A percentile compares a stretch with the other conserved stretches of the same genome.
phyloP scores from a whole-genome alignment of 2,329 filamentous ascomycete species.

The Penicillium sp. region DNA sequence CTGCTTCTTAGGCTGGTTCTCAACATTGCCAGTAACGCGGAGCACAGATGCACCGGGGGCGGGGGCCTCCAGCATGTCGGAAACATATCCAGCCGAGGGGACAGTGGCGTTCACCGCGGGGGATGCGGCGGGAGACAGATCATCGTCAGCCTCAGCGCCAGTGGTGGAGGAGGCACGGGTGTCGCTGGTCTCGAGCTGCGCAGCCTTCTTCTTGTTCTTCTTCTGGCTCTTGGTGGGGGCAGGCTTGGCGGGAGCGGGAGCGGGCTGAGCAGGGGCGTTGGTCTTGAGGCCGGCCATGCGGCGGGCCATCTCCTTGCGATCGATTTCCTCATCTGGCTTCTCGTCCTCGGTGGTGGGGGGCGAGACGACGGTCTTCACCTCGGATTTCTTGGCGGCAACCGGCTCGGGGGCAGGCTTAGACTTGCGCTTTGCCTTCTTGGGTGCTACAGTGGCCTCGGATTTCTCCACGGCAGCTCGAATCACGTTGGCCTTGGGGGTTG shows the following conservation, averaged over 20 bases:
- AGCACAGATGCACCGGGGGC: slow-evolving; percentile 69
- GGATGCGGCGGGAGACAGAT: slow-evolving; percentile 68
- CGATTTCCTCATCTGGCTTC: slow-evolving; percentile 57
- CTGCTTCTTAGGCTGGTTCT: slow-evolving; percentile 58
- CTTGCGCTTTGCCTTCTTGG: slow-evolving; percentile 46
- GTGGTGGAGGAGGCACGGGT: slow-evolving; percentile 67
- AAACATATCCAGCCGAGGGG: slow-evolving; percentile 62
- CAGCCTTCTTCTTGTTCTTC: slow-evolving; percentile 70
- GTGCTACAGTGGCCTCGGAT: slow-evolving; percentile 28
- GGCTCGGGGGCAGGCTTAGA: slow-evolving; percentile 31
- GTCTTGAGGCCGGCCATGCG: slow-evolving; percentile 66
- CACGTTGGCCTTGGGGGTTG: slow-evolving; percentile 32
- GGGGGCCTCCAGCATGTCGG: slow-evolving; percentile 84
- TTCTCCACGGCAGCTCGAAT: slow-evolving; percentile 36
- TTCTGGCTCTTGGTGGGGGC: slow-evolving; percentile 49
- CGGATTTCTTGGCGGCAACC: slow-evolving; percentile 28
- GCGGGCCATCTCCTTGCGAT: slow-evolving; percentile 73
- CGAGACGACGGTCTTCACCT: slow-evolving; percentile 33
- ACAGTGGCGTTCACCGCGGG: slow-evolving; percentile 53
- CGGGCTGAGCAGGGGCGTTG: slow-evolving; percentile 55
- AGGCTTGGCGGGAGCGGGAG: slow-evolving; percentile 51
- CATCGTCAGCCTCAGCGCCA: slow-evolving; percentile 76
- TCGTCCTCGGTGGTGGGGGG: slow-evolving; percentile 30
- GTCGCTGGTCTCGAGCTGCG: slow-evolving; percentile 48
- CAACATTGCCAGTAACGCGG: slow-evolving; percentile 68